phyloP scores from a whole-genome alignment of 345 rosid genomes.

The Hirschfeldia incana region DNA sequence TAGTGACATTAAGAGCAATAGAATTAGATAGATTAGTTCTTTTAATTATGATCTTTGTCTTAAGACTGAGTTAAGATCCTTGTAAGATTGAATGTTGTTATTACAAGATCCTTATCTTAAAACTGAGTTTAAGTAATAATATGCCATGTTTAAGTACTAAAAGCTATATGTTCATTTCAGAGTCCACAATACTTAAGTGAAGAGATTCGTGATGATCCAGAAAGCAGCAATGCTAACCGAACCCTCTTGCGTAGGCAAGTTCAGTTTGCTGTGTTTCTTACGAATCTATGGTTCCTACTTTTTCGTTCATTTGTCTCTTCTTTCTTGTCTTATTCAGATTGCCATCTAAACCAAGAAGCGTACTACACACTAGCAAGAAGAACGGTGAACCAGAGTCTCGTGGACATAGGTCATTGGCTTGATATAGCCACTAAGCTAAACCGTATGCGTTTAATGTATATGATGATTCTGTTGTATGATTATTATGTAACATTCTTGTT shows the following conservation, averaged over 20 bases:
- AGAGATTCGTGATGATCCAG: constrained; percentile 39
- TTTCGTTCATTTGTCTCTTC: constrained; percentile 17
- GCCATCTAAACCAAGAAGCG: constrained; percentile 46
- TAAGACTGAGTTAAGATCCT: not conserved
- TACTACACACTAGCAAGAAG: constrained; percentile 40
- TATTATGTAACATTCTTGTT: constrained; percentile 24
- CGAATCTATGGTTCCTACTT: not conserved
- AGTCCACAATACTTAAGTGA: constrained; percentile 29
- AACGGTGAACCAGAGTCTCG: constrained; percentile 8
- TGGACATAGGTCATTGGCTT: not conserved
- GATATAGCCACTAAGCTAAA: not conserved
- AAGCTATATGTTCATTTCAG: constrained; percentile 19
- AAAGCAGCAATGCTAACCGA: constrained; percentile 40
- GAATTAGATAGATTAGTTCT: not conserved
- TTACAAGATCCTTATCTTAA: not conserved
- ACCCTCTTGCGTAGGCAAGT: constrained; percentile 53
- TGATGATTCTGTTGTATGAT: constrained; percentile 25
- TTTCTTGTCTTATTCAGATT: constrained; percentile 39
- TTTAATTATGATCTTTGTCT: not conserved
- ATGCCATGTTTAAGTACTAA: not conserved
- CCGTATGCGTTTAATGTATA: constrained; percentile 5
- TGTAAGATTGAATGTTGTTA: not conserved
- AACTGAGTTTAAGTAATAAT: not conserved
- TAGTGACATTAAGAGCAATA: not conserved
- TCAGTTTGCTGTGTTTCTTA: not conserved